Conservation (phyloP, 2,329 filamentous ascomycete species). For the Ceratocystis ficicola region DNA sequence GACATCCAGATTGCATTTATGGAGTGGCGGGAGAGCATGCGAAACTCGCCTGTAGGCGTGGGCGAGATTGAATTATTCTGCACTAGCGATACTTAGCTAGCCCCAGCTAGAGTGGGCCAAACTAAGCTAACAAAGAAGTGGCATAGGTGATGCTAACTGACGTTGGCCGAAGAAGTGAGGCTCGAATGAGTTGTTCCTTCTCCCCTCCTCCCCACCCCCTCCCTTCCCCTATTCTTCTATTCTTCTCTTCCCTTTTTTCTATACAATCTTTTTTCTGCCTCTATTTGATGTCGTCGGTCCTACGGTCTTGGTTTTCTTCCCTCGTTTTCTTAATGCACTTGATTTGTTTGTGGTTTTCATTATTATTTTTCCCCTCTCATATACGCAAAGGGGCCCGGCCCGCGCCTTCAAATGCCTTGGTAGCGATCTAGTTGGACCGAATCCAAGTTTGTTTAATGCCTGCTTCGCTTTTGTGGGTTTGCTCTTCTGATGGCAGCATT, state of each 20-base stretch:
- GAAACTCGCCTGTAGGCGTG: slow-evolving; percentile 49
- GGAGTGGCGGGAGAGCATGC: slow-evolving; percentile 67
- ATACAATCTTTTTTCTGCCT: slow-evolving; percentile 22
- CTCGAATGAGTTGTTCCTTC: background rate
- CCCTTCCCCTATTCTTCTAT: slow-evolving; percentile 18
- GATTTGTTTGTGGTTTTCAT: slow-evolving; percentile 13
- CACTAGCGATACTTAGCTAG: slow-evolving; percentile 38
- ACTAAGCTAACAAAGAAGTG: background rate
- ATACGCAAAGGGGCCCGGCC: slow-evolving; percentile 1
- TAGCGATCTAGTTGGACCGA: background rate
- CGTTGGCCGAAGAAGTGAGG: background rate
- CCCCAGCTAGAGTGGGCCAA: background rate
- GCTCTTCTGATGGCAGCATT: background rate
- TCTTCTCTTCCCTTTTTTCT: slow-evolving; percentile 3
- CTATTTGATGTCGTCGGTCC: slow-evolving; percentile 17
- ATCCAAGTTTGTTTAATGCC: slow-evolving; percentile 5
- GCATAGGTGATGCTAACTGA: background rate
- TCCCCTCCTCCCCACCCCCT: slow-evolving; percentile 14
- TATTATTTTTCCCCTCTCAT: background rate
- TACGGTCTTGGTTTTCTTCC: slow-evolving; percentile 17
- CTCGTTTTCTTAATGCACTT: slow-evolving; percentile 20
- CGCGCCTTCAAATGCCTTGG: background rate
- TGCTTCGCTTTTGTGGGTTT: slow-evolving; percentile 9
- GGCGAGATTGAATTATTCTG: slow-evolving; percentile 87
- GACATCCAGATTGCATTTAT: slow-evolving; percentile 93